phyloP scores from a whole-genome alignment of 2,329 filamentous ascomycete species.

The Truncatella angustata region DNA sequence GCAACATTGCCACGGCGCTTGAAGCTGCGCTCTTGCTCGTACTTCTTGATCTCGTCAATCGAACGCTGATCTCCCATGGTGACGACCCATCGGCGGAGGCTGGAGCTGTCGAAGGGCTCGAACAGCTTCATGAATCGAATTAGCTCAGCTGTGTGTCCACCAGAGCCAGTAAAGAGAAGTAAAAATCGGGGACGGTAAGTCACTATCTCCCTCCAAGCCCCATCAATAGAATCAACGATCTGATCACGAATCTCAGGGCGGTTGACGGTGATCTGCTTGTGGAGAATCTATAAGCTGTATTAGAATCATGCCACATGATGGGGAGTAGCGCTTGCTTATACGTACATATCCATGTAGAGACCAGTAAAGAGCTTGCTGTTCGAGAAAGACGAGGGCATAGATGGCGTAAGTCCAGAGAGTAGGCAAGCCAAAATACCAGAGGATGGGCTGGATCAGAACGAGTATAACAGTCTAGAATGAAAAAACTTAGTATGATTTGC shows the following conservation, averaged over 20 bases:
- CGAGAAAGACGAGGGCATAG: not conserved
- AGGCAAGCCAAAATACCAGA: too few relatives aligned
- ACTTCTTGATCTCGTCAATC: conserved; percentile 62
- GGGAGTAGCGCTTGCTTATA: not conserved
- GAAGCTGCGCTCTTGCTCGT: conserved; percentile 30
- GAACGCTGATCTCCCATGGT: conserved; percentile 76
- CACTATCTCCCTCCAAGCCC: not conserved
- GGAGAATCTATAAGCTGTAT: not conserved
- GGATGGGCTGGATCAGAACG: not conserved
- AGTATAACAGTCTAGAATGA: not conserved
- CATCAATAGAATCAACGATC: not conserved
- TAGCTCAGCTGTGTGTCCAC: conserved; percentile 95
- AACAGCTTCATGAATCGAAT: conserved; percentile 69
- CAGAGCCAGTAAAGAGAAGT: conserved; percentile 82
- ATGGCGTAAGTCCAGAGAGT: not conserved
- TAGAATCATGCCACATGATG: not conserved
- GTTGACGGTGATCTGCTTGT: not conserved
- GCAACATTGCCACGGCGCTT: conserved; percentile 16
- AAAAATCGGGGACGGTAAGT: conserved; percentile 44
- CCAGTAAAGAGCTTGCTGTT: not conserved
- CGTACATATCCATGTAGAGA: not conserved
- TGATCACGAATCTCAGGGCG: not conserved
- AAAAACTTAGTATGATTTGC: not conserved
- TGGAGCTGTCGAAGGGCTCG: not conserved
- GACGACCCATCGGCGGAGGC: conserved; percentile 77